A percentile compares a stretch with the other conserved stretches of the same genome.
phyloP scores from a whole-genome alignment of 2,329 filamentous ascomycete genomes.

The Trichophyton verrucosum region DNA sequence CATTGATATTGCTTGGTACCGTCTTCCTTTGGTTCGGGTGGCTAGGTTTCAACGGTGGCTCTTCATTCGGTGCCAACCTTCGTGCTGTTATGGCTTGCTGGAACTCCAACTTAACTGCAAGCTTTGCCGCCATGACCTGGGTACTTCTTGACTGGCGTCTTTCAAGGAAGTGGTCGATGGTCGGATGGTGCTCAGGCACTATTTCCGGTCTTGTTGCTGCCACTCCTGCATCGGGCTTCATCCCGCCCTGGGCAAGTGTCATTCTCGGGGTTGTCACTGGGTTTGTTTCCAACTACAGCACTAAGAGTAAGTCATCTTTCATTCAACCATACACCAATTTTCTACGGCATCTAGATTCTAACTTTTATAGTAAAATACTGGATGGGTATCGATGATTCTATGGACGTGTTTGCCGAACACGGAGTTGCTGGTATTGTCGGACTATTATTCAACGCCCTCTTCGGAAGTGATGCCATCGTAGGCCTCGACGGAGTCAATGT shows the following conservation, averaged over 20 bases:
- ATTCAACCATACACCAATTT: background rate
- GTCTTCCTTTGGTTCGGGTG: slow-evolving; percentile 97
- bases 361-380: slow-evolving; percentile 49
- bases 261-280: slow-evolving; percentile 50
- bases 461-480: slow-evolving; percentile 62
- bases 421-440: slow-evolving; percentile 71
- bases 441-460: slow-evolving; percentile 65
- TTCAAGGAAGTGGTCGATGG: slow-evolving; percentile 86
- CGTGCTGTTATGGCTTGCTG: slow-evolving; percentile 93
- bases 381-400: slow-evolving; percentile 72
- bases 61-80: slow-evolving; percentile 83
- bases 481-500: slow-evolving; percentile 55
- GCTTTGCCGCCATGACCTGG: slow-evolving; percentile 88
- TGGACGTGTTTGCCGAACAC: slow-evolving; percentile 87
- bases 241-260: slow-evolving; percentile 54
- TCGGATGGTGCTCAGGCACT: slow-evolving; percentile 82
- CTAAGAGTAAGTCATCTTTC: slow-evolving; percentile 55
- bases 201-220: slow-evolving; percentile 82
- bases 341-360: slow-evolving; percentile 10
- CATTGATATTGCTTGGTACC: slow-evolving; percentile 88
- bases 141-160: slow-evolving; percentile 90
- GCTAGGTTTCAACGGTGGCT: slow-evolving; percentile 97
- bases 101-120: slow-evolving; percentile 90
- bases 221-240: slow-evolving; percentile 69
- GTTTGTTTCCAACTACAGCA: slow-evolving; percentile 68